phyloP scores from a whole-genome alignment of 306 rosid genomes.

The Cucumis cinereus region DNA sequence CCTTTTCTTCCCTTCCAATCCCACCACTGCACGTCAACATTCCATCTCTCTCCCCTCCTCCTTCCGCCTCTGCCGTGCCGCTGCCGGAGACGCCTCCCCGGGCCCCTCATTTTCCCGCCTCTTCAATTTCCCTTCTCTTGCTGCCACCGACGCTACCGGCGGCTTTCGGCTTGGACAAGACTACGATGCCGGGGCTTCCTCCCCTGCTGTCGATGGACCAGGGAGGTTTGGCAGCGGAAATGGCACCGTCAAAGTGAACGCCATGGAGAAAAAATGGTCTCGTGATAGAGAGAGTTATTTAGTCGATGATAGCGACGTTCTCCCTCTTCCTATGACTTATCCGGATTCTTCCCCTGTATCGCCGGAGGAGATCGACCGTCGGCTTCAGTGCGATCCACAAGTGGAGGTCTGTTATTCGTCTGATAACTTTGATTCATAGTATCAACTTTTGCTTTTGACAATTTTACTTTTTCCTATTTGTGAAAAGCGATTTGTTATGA shows the following conservation, averaged over 20 bases:
- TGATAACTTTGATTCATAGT: background rate
- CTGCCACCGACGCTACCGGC: constrained; percentile 26
- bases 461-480: background rate
- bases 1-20: constrained; percentile 8
- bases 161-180: constrained; percentile 32
- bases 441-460: background rate
- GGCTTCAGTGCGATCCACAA: constrained; percentile 65
- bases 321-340: constrained; percentile 79
- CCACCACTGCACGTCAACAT: background rate
- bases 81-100: constrained; percentile 32
- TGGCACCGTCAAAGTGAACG: constrained; percentile 40
- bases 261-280: constrained; percentile 70
- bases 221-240: constrained; percentile 20
- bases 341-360: constrained; percentile 73
- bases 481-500: background rate
- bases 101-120: constrained; percentile 32
- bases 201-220: constrained; percentile 13
- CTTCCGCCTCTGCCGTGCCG: constrained; percentile 35
- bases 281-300: constrained; percentile 62
- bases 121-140: constrained; percentile 29
- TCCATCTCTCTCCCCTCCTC: background rate
- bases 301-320: constrained; percentile 50
- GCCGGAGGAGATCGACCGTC: constrained; percentile 51
- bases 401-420: constrained; percentile 30
- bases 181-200: constrained; percentile 25